A percentile compares a stretch with the other conserved stretches of the same genome.
Conservation (phyloP, 1,284 basidiomycete genomes). For the Microbotryum silenes-acaulis region DNA sequence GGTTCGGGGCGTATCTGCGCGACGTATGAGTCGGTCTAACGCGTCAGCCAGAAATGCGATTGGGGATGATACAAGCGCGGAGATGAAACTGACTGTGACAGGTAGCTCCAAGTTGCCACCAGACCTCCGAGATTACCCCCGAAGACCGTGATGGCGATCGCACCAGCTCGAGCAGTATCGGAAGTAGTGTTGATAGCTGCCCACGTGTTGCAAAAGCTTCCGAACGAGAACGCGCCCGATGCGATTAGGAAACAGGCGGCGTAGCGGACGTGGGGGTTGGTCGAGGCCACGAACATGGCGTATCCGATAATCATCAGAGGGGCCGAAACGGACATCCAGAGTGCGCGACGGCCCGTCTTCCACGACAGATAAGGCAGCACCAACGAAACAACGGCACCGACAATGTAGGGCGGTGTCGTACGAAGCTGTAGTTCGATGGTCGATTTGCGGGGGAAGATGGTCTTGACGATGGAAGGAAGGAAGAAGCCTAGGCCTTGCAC, state of each 20-base stretch:
- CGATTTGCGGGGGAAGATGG: constrained; percentile 39
- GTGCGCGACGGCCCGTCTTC: constrained; percentile 28
- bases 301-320: constrained; percentile 32
- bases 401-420: constrained; percentile 41
- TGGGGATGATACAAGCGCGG: too few species aligned
- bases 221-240: constrained; percentile 38
- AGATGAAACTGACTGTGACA: constrained; percentile 9
- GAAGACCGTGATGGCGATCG: constrained; percentile 36
- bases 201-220: constrained; percentile 30
- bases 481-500: constrained; percentile 40
- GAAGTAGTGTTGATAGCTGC: constrained; percentile 35
- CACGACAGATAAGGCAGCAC: constrained; percentile 33
- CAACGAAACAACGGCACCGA: constrained; percentile 34
- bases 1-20: neutral
- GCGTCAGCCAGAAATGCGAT: too few species aligned
- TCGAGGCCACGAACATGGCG: constrained; percentile 33
- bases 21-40: too few species aligned
- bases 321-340: constrained; percentile 31
- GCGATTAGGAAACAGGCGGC: constrained; percentile 35
- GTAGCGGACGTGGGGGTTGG: constrained; percentile 33
- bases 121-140: constrained; percentile 38
- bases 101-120: constrained; percentile 36
- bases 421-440: constrained; percentile 36
- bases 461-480: constrained; percentile 37
- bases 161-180: constrained; percentile 35